These are phyloP conservation scores for California macrophylla DNA, from an alignment of 441 rosid species.

Conservation along the genomic window DNA sequence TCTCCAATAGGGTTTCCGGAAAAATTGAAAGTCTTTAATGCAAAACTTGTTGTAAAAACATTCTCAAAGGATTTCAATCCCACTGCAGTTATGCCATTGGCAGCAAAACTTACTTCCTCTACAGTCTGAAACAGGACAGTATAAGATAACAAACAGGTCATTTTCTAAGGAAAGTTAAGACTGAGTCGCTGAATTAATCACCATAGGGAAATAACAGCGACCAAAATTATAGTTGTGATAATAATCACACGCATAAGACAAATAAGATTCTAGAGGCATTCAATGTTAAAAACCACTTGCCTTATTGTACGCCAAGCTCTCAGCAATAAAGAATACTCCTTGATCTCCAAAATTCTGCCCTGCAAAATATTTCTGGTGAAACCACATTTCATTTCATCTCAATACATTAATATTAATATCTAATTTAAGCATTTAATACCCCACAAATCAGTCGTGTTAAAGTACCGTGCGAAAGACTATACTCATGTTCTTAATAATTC, in stretches of 20 bases:
- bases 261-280: not conserved
- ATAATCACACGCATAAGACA: not conserved
- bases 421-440: not conserved
- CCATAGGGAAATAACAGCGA: not conserved
- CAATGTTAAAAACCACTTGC: slow-evolving; percentile 27
- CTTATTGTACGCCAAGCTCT: slow-evolving; percentile 87
- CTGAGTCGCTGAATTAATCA: not conserved
- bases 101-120: slow-evolving; percentile 91
- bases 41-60: slow-evolving; percentile 72
- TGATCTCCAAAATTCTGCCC: slow-evolving; percentile 91
- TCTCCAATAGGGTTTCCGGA: slow-evolving; percentile 91
- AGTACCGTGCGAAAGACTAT: not conserved
- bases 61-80: slow-evolving; percentile 79
- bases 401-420: not conserved
- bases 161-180: slow-evolving; percentile 6
- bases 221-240: slow-evolving; percentile 1
- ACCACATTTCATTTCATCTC: not conserved
- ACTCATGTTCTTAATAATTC: not conserved
- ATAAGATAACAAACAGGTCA: slow-evolving; percentile 4
- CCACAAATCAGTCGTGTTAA: not conserved
- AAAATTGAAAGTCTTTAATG: slow-evolving; percentile 54
- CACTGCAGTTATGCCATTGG: slow-evolving; percentile 78
- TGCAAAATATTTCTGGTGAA: slow-evolving; percentile 27
- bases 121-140: slow-evolving; percentile 34
- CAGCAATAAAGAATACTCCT: slow-evolving; percentile 78